Conservation (phyloP, 176 grass and related monocot species). For the Oryza coarctata region DNA sequence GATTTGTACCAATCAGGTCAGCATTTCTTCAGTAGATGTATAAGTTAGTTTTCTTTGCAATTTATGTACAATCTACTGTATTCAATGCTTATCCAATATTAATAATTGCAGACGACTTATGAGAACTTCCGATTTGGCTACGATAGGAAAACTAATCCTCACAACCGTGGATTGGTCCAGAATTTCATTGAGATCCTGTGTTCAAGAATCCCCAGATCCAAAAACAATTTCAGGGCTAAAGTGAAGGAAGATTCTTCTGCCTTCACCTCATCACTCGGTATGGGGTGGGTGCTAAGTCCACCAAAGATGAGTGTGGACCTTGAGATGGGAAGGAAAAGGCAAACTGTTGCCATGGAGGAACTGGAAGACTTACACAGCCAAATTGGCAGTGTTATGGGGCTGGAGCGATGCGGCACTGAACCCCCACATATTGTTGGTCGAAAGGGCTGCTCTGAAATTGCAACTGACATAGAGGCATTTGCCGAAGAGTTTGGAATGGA, state of each 20-base stretch:
- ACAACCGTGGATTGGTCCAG: slow-evolving; percentile 56
- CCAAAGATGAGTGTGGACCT: slow-evolving; percentile 71
- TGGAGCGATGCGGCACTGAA: slow-evolving; percentile 65
- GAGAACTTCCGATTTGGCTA: slow-evolving; percentile 92
- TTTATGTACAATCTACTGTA: slow-evolving; percentile 9
- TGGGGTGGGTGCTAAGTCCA: slow-evolving; percentile 32
- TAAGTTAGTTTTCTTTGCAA: neutral
- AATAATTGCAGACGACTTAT: slow-evolving; percentile 78
- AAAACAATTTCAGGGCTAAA: slow-evolving; percentile 70
- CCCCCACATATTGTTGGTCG: slow-evolving; percentile 50
- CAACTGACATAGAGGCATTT: slow-evolving; percentile 68
- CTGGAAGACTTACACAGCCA: slow-evolving; percentile 72
- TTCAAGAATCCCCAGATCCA: slow-evolving; percentile 74
- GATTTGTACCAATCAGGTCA: slow-evolving; percentile 91
- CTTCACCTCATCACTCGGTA: slow-evolving; percentile 41
- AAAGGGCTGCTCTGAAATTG: slow-evolving; percentile 58
- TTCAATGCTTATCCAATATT: slow-evolving; percentile 10
- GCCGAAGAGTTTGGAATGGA: slow-evolving; percentile 68
- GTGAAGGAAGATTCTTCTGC: slow-evolving; percentile 61
- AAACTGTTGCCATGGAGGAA: slow-evolving; percentile 53
- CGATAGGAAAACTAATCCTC: slow-evolving; percentile 72
- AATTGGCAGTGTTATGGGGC: slow-evolving; percentile 50
- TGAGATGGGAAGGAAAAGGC: slow-evolving; percentile 59
- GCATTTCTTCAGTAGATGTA: neutral
- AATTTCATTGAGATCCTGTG: slow-evolving; percentile 72